These are phyloP conservation scores for Parastagonospora nodorum DNA, from an alignment of 2,329 filamentous ascomycete genomes.

Conservation along the genomic window DNA sequence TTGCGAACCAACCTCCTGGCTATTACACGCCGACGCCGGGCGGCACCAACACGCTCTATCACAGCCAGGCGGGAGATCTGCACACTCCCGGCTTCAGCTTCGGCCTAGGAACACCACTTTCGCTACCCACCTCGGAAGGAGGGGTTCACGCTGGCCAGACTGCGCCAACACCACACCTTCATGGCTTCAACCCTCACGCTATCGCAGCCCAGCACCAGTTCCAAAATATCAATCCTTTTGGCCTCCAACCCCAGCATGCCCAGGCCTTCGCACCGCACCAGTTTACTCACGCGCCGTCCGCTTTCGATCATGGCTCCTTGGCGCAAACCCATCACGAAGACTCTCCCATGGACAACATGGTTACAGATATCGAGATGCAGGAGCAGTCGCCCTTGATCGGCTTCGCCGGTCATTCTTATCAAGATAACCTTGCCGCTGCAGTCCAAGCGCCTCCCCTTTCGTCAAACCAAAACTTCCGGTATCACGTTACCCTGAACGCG, in stretches of 20 bases:
- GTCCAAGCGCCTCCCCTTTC: slow-evolving; percentile 39
- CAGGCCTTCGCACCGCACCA: slow-evolving; percentile 73
- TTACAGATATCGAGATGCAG: slow-evolving; percentile 63
- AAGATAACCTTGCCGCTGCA: slow-evolving; percentile 54
- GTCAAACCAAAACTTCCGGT: slow-evolving; percentile 71
- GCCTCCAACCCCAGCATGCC: slow-evolving; percentile 53
- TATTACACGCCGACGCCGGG: slow-evolving; percentile 90
- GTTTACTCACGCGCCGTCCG: slow-evolving; percentile 80
- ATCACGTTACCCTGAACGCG: slow-evolving; percentile 86
- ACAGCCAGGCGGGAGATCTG: slow-evolving; percentile 82
- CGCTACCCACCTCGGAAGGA: slow-evolving; percentile 74
- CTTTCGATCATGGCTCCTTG: slow-evolving; percentile 72
- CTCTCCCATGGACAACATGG: slow-evolving; percentile 65
- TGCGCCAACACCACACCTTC: slow-evolving; percentile 57
- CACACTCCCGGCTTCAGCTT: slow-evolving; percentile 80
- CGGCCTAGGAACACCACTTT: slow-evolving; percentile 79
- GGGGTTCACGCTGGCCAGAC: slow-evolving; percentile 64
- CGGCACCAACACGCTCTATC: slow-evolving; percentile 78
- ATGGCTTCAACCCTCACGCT: slow-evolving; percentile 64
- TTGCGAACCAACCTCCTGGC: slow-evolving; percentile 77
- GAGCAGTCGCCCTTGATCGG: slow-evolving; percentile 64
- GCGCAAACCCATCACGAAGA: slow-evolving; percentile 66
- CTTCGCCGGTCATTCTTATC: slow-evolving; percentile 57
- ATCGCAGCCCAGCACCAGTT: slow-evolving; percentile 52
- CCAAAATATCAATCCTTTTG: slow-evolving; percentile 73